phyloP scores from a whole-genome alignment of 345 rosid genomes.

The Populus deltoides region DNA sequence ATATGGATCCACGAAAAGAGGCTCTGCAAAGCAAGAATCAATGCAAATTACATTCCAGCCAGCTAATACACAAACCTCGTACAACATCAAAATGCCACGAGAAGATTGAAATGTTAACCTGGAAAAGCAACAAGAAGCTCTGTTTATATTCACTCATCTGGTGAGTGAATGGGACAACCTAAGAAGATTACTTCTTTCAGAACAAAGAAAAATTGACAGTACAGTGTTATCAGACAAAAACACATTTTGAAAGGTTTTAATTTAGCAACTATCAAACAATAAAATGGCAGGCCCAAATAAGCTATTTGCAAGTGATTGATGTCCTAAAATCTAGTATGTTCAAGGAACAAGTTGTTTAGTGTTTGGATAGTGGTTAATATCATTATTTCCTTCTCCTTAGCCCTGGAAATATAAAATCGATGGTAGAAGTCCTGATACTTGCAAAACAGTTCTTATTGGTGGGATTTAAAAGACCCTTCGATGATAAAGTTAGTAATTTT shows the following conservation, averaged over 20 bases:
- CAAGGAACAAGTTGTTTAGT: too few species aligned
- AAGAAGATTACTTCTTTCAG: background rate
- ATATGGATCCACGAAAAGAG: slow-evolving; percentile 79
- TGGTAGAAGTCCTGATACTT: too few species aligned
- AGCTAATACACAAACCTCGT: background rate
- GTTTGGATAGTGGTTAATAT: too few species aligned
- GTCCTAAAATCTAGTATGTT: too few species aligned
- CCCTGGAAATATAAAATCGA: too few species aligned
- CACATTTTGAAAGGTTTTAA: background rate
- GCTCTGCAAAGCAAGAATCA: slow-evolving; percentile 47
- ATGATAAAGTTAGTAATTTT: too few species aligned
- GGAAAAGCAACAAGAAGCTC: background rate
- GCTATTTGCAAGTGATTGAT: background rate
- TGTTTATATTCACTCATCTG: too few species aligned
- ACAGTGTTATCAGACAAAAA: background rate
- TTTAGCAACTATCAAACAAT: background rate
- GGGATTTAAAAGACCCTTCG: too few species aligned
- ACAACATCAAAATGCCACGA: background rate
- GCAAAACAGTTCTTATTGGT: too few species aligned
- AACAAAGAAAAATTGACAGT: background rate
- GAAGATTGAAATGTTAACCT: background rate
- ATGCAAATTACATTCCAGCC: background rate
- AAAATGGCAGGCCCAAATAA: background rate
- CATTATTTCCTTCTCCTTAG: too few species aligned
- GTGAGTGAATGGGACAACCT: background rate